Base-by-base conservation (phyloP, 2,329 filamentous ascomycete species). In the Penicillium sp. region DNA sequence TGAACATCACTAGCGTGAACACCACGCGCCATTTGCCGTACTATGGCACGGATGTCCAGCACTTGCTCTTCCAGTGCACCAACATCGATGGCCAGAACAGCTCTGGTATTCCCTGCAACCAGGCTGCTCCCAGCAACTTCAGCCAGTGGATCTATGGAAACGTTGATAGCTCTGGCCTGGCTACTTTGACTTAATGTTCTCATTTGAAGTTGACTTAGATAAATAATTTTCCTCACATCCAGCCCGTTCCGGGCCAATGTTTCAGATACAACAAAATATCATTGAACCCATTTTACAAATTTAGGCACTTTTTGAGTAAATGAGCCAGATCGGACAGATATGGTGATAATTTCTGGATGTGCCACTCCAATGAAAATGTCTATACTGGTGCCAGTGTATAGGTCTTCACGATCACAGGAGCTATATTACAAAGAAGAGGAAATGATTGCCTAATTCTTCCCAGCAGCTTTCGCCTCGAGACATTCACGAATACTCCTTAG, bases 51-150 rank as follows among this genome's bases (percentile, higher is more conserved):
- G 38, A 16, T 39, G 13, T 51, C 10, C 49, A 51, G 7, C 49
- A 51, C 18, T 29, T 39, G 29, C 24, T 51, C 7, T 51, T 45
- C 42, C 49, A 51, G 22, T 51, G 49, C 22, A 29, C 49, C 11
- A 51, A 51, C 38, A 44, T 51, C 4, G 24, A 39, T n/a, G 49
- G 49, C 5, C 42, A 51, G 32, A 31, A 44, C 4, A 34, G 22
- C 42, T 51, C 49, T 5, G 49, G 49, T 2, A 51, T 51, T 32
- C 49, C 49, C 1, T 51, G 49, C 42, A 51, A 51, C 29, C 49
- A 51, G 24, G 32, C 44, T 7, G 49, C 49, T 16, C 49, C 49
- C 2, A 51, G 44, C 18, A 51, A 51, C 18, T 51, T 51, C 32
- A 51, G 49, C 10, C 49, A 51, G 32, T 43, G 49, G 13, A 44